Conservation (phyloP, 1,139 yeast species). For the Starmera stellimalicola region DNA sequence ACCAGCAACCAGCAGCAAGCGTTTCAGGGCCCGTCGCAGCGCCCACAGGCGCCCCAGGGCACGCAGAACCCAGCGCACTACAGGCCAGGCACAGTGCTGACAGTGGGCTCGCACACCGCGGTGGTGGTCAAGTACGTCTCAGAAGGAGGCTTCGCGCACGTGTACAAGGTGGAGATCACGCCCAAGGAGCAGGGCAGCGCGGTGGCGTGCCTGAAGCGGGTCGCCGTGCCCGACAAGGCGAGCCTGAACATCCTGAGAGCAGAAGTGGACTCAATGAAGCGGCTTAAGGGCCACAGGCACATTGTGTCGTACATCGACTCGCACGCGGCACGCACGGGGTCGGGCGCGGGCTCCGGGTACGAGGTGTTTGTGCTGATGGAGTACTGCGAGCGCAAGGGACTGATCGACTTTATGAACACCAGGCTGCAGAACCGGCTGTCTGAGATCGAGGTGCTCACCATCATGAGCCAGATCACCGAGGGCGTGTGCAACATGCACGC, state of each 20-base stretch:
- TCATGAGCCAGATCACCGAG: slow-evolving; percentile 72
- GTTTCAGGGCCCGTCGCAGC: too few relatives aligned
- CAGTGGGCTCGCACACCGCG: slow-evolving; percentile 58
- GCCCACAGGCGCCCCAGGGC: too few relatives aligned
- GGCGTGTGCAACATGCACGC: slow-evolving; percentile 90
- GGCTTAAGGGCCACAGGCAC: slow-evolving; percentile 65
- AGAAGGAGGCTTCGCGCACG: slow-evolving; percentile 73
- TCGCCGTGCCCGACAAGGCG: slow-evolving; percentile 63
- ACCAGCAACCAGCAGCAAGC: too few relatives aligned
- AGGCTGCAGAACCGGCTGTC: slow-evolving; percentile 71
- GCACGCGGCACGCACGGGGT: slow-evolving; percentile 67
- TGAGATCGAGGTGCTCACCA: slow-evolving; percentile 73
- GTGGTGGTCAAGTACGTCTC: slow-evolving; percentile 52
- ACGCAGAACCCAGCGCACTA: slow-evolving; percentile 44
- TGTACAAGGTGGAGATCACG: slow-evolving; percentile 51
- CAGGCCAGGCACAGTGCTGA: slow-evolving; percentile 46
- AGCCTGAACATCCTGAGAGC: slow-evolving; percentile 60
- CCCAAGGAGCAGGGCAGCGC: slow-evolving; percentile 37
- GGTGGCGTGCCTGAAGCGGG: slow-evolving; percentile 65
- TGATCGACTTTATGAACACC: slow-evolving; percentile 92
- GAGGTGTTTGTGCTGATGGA: slow-evolving; percentile 94
- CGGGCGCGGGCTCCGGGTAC: slow-evolving; percentile 33
- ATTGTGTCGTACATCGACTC: slow-evolving; percentile 90
- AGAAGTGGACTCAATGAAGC: slow-evolving; percentile 82
- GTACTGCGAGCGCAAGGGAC: slow-evolving; percentile 75